Evolutionary conservation across 257 asterid species (phyloP).

Genomic region (Capsicum chinense): DNA sequence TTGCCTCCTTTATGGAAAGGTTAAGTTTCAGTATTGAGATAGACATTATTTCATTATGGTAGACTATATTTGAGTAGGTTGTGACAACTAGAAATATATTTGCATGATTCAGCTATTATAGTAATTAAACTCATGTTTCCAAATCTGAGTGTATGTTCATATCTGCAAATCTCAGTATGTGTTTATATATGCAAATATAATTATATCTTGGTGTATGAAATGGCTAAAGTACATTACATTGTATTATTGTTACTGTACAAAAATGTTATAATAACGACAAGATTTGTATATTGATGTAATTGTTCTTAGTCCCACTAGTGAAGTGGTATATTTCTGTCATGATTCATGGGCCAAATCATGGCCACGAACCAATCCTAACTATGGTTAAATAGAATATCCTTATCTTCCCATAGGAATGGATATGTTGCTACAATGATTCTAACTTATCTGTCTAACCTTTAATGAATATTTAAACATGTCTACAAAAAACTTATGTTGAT

Average conservation of each 20-base stretch:
- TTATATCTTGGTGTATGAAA: not conserved
- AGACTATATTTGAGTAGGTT: not conserved
- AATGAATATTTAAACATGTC: not conserved
- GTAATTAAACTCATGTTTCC: too few relatives aligned
- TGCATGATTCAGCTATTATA: too few relatives aligned
- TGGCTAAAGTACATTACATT: conserved; percentile 13
- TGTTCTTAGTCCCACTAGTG: not conserved
- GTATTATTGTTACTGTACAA: not conserved
- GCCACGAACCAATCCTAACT: not conserved
- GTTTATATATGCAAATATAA: too few relatives aligned
- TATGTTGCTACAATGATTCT: not conserved
- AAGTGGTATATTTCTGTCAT: not conserved
- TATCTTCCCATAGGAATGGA: not conserved
- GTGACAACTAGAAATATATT: too few relatives aligned
- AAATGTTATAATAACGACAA: too few relatives aligned
- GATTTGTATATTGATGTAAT: not conserved
- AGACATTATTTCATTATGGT: not conserved
- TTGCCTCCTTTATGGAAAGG: not conserved
- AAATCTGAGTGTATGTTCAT: too few relatives aligned
- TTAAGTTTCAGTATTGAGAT: not conserved
- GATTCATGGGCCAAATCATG: not conserved
- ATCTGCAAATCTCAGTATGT: too few relatives aligned
- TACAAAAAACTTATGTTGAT: not conserved
- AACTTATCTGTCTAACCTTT: not conserved
- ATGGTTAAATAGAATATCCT: conserved; percentile 20